A percentile compares a stretch with the other conserved stretches of the same genome.
Evolutionary conservation across 2,329 filamentous ascomycete species (phyloP).

Genomic region (Hirsutella minnesotensis): DNA sequence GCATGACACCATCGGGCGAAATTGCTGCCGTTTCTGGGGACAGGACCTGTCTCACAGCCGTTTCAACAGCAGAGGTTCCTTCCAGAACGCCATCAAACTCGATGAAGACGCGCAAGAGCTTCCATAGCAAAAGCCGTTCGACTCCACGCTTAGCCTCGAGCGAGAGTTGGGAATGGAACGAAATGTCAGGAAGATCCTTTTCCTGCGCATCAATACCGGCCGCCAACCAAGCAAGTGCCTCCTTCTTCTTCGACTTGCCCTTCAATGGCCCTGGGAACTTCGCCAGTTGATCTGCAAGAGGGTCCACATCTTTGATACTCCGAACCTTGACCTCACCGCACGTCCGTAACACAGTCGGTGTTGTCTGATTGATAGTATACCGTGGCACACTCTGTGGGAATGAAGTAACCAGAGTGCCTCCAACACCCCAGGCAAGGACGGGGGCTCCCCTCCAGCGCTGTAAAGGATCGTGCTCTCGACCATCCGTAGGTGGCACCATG

Average conservation of each 20-base stretch:
- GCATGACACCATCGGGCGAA: constrained; percentile 12
- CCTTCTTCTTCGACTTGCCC: constrained; percentile 91
- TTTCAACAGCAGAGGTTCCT: constrained; percentile 57
- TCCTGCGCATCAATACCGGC: constrained; percentile 66
- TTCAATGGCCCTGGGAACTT: constrained; percentile 87
- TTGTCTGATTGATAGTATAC: constrained; percentile 61
- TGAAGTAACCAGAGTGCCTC: constrained; percentile 68
- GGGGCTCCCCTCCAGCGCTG: constrained; percentile 87
- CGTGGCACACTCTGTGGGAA: constrained; percentile 85
- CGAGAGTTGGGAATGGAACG: constrained; percentile 36
- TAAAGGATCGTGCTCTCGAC: constrained; percentile 61
- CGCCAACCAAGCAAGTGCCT: constrained; percentile 69
- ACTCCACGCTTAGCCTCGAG: constrained; percentile 59
- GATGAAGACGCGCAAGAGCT: constrained; percentile 67
- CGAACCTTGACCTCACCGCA: constrained; percentile 74
- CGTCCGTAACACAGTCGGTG: constrained; percentile 69
- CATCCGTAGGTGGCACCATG: constrained; percentile 51
- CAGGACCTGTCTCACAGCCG: constrained; percentile 63
- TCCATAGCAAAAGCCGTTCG: constrained; percentile 80
- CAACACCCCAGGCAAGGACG: constrained; percentile 78
- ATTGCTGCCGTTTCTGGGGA: constrained; percentile 37
- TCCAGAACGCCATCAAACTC: constrained; percentile 80
- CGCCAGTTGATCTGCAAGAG: constrained; percentile 57
- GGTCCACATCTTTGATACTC: constrained; percentile 60
- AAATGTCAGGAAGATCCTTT: constrained; percentile 36